Conservation (phyloP, 495 filamentous ascomycete species). For the Hypoxylon cercidicola region DNA sequence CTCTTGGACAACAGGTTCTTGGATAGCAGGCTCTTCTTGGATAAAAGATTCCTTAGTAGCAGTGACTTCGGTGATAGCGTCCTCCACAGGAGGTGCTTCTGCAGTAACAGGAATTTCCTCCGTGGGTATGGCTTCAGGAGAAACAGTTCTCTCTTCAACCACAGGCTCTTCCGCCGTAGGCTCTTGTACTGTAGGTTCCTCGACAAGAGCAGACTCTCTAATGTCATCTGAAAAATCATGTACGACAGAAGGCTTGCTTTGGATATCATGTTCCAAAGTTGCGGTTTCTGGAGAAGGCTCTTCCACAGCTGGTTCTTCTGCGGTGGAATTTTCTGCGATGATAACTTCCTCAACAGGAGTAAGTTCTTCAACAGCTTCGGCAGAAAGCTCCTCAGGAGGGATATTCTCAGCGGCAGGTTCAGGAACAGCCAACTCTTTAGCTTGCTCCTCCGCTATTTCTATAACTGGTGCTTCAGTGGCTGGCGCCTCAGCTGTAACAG, state of each 20-base stretch:
- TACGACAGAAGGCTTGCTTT: not conserved
- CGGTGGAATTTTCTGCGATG: not conserved
- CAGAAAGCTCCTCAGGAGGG: not conserved
- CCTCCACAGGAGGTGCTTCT: no score
- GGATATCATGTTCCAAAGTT: not conserved
- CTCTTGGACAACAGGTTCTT: slow-evolving; percentile 8
- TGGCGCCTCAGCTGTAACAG: not conserved
- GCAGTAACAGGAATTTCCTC: no score
- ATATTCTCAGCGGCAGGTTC: not conserved
- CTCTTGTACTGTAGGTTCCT: not conserved
- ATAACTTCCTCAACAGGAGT: not conserved
- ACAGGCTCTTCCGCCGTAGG: not conserved
- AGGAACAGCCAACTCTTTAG: not conserved
- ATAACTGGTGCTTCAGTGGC: not conserved
- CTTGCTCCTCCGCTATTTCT: not conserved
- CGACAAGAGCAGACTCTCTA: not conserved
- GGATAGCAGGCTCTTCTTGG: slow-evolving; percentile 10
- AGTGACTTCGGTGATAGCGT: no score
- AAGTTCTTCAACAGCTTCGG: not conserved
- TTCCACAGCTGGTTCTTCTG: no score
- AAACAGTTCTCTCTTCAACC: no score
- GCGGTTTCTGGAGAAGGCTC: not conserved
- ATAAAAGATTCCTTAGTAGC: no score
- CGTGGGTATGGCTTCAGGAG: no score
- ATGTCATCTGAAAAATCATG: not conserved